Base-by-base conservation (phyloP, 495 filamentous ascomycete species). In the Aspergillus haitiensis region DNA sequence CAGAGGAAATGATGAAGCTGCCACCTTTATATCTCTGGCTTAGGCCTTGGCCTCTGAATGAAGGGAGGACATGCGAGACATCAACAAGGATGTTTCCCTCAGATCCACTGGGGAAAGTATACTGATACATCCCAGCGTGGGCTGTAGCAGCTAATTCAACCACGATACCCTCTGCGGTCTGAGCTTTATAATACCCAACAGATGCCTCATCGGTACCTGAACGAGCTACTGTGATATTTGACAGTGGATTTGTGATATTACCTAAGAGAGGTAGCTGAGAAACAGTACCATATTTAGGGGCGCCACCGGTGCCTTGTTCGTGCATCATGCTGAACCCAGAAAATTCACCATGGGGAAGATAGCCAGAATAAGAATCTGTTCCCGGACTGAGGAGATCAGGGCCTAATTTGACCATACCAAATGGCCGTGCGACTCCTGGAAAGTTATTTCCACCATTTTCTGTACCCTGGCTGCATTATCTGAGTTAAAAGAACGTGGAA, bases 251-350 rank as follows among this genome's bases (percentile, higher is more conserved):
- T 6, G 55, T 58, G 56, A 86, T 66, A 15, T 78, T 71, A 2
- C 83, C 81, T 0, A 81, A 56, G 2, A 85, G 70, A 1, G 88
- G 87, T 67, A 90, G 76, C 62, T 91, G 88, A 5, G 82, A 77
- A 15, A 91, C 84, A 2, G 72, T 84, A 0, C 88, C 87, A 58
- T 90, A 91, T 70, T 89, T 91, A 1, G 88, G 87, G 3, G 87
- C 86, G 11, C 88, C 88, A 2, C 88, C 88, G 8, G 86, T 92
- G 4, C 88, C 88, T 52, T 82, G 84, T 68, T 90, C 88, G 64
- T 91, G 88, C 78, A 89, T 86, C 78, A 90, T 75, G 44, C 83
- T 86, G 70, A 91, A 90, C 8, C 85, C 88, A 7, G 81, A 85
- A 62, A 91, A 82, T 12, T 81, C 78, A 7, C 87, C 87, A 5